These are phyloP conservation scores for Penicillium crystallinum DNA, from an alignment of 495 filamentous ascomycete genomes.

Conservation along the genomic window DNA sequence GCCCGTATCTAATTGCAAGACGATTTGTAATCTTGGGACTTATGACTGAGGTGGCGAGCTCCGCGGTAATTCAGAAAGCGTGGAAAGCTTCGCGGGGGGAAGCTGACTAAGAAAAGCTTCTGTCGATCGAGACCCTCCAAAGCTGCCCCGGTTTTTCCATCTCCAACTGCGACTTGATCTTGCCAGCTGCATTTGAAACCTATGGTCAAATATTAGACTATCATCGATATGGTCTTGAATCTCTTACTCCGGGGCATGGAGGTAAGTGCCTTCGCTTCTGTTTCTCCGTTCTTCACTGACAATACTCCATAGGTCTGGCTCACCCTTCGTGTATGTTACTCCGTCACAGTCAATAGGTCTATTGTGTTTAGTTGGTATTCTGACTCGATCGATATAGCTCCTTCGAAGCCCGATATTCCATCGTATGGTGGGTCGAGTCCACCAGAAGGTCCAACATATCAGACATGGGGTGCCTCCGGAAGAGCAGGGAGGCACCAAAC, in stretches of 20 bases:
- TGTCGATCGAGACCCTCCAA: slow-evolving; percentile 1
- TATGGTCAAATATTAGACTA: not conserved
- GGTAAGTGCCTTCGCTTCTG: slow-evolving; percentile 11
- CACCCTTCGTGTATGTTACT: slow-evolving; percentile 33
- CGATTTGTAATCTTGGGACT: not conserved
- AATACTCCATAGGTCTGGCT: slow-evolving; percentile 34
- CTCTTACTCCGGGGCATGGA: slow-evolving; percentile 18
- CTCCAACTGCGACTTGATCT: not conserved
- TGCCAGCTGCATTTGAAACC: not conserved
- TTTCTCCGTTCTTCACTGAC: not conserved
- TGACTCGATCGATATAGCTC: slow-evolving; percentile 44
- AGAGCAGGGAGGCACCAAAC: slow-evolving; percentile 52
- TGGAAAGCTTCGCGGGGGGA: slow-evolving; percentile 4
- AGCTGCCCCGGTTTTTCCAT: not conserved
- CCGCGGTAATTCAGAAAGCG: not conserved
- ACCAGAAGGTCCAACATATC: slow-evolving; percentile 48
- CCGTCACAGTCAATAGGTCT: not conserved
- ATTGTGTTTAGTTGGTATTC: slow-evolving; percentile 14
- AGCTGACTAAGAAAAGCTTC: slow-evolving; percentile 1
- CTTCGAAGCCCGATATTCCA: slow-evolving; percentile 57
- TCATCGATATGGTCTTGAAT: slow-evolving; percentile 17
- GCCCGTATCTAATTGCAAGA: not conserved
- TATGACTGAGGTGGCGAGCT: not conserved
- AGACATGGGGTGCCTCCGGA: slow-evolving; percentile 52
- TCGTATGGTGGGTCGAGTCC: slow-evolving; percentile 49